Base-by-base conservation (phyloP, 805 yeast species). In the Wickerhamomyces rabaulensis region DNA sequence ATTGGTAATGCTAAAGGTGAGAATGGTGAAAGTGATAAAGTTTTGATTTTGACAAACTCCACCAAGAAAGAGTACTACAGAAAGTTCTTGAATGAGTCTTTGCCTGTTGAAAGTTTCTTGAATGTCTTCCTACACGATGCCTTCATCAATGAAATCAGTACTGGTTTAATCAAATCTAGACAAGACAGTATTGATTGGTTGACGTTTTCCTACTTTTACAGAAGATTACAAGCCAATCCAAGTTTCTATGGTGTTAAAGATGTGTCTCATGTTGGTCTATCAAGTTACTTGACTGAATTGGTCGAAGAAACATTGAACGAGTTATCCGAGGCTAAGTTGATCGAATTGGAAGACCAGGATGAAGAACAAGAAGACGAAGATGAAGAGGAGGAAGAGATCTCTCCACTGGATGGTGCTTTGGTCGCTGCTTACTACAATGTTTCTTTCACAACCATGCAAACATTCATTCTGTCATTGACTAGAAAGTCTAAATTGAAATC, bases 121-220 rank as follows among this genome's bases (percentile, higher is more conserved):
- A 76, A 75, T 46, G 64, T 69, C 16, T 66, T 67, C 45, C 53
- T 90, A 13, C 82, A 78, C 49, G 97, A 94, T 60, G 72, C 78
- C 0, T 74, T 92, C 31, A 63, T 87, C 38, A 76, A 79, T 40
- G 98, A 88, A 55, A 82, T 90, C n/a, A 77, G 86, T 33, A 76
- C 81, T 7, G 70, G 78, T 2, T 70, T 81, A 13, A 75, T 92
- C 47, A 74, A 70, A 40, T 71, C 78, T 8, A 80, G 86, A 58
- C 97, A 91, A 56, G 94, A 86, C 54, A 87, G 95, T 56, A 78
- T 94, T 49, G 97, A 92, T 57, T 89, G 96, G 95, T 59, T 94
- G 29, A 86, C 97, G 0, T 87, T 78, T 61, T 76, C 96, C 0
- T 86, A 82, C 55, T 86, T 91, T 58, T 94, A 88, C 65, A 73